phyloP scores from a whole-genome alignment of 2,329 filamentous ascomycete species.

The Stachybotrys chlorohalonatus region DNA sequence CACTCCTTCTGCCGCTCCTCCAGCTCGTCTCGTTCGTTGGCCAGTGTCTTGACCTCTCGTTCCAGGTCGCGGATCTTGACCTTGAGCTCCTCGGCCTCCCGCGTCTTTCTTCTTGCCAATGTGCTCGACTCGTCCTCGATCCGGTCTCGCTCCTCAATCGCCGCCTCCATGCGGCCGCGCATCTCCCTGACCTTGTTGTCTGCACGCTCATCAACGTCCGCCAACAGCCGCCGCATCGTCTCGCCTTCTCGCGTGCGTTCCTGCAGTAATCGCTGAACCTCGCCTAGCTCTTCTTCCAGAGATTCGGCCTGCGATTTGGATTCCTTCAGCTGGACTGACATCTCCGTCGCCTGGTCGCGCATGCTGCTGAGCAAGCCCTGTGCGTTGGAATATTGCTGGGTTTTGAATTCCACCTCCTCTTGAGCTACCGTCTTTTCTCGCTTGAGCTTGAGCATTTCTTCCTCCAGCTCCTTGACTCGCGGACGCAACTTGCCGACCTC shows the following conservation, averaged over 20 bases:
- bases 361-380: conserved; percentile 84
- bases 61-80: conserved; percentile 73
- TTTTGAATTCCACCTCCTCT: conserved; percentile 77
- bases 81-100: conserved; percentile 83
- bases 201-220: conserved; percentile 75
- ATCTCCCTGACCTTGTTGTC: conserved; percentile 81
- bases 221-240: conserved; percentile 83
- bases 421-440: conserved; percentile 59
- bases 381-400: conserved; percentile 74
- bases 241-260: conserved; percentile 89
- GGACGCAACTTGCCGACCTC: conserved; percentile 61
- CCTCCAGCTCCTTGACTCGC: conserved; percentile 59
- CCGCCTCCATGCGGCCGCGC: conserved; percentile 77
- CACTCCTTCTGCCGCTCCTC: conserved; percentile 66
- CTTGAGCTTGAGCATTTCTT: conserved; percentile 58
- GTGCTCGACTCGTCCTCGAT: conserved; percentile 84
- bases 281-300: conserved; percentile 83
- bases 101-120: conserved; percentile 62
- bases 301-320: conserved; percentile 72
- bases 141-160: conserved; percentile 87
- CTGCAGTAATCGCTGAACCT: conserved; percentile 75
- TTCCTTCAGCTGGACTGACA: conserved; percentile 87
- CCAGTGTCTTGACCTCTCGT: conserved; percentile 59
- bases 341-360: conserved; percentile 84
- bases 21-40: conserved; percentile 69